These are phyloP conservation scores for Desmodesmus armatus DNA, from an alignment of 139 green algal species.

Conservation along the genomic window DNA sequence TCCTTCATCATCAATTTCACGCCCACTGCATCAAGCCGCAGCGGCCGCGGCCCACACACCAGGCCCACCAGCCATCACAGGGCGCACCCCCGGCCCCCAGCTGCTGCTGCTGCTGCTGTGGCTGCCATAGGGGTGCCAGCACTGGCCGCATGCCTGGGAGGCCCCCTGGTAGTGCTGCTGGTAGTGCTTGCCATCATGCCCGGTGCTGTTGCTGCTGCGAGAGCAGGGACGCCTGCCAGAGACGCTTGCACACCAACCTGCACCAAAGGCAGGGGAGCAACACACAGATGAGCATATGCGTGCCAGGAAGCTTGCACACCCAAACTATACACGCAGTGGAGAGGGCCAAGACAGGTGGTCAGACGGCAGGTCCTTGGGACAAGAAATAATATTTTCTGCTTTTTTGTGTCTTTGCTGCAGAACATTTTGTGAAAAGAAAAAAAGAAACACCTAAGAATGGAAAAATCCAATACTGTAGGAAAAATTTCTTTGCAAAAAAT, in stretches of 20 bases:
- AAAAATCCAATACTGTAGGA: too few species aligned
- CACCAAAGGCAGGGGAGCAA: background rate
- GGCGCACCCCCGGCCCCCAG: background rate
- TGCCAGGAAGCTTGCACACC: too few species aligned
- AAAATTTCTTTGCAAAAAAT: too few species aligned
- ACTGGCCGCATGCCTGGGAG: background rate
- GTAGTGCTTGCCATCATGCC: background rate
- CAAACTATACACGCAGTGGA: background rate
- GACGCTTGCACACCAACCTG: conserved; percentile 44
- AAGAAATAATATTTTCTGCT: background rate
- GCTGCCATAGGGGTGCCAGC: background rate
- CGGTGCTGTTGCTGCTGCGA: background rate
- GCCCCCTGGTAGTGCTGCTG: background rate
- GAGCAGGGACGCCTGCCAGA: background rate
- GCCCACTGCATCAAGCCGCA: conserved; percentile 23
- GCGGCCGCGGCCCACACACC: conserved; percentile 12
- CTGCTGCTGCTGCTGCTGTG: background rate
- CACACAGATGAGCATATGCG: background rate
- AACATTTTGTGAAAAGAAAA: background rate
- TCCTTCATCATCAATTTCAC: too few species aligned
- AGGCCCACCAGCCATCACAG: background rate
- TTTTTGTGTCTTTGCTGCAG: background rate
- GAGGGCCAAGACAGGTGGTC: too few species aligned
- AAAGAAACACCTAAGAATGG: too few species aligned
- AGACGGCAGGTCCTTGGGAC: background rate